These are phyloP conservation scores for Zygosaccharomyces rouxii DNA, from an alignment of 805 yeast genomes.

Conservation along the genomic window DNA sequence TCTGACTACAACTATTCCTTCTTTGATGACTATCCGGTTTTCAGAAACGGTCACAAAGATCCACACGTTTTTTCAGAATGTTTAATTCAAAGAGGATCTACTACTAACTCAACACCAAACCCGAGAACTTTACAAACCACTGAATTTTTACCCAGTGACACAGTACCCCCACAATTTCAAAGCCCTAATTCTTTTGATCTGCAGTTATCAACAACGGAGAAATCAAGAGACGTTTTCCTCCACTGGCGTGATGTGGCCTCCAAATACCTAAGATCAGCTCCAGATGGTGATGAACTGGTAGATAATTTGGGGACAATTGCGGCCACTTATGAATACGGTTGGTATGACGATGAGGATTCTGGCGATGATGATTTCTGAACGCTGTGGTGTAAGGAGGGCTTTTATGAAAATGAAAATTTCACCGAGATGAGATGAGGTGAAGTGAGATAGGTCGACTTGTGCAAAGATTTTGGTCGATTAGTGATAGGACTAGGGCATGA, in stretches of 20 bases:
- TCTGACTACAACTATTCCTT: constrained; percentile 20
- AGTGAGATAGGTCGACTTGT: background rate
- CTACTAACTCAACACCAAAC: background rate
- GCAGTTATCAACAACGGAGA: constrained; percentile 25
- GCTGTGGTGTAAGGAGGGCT: constrained; percentile 3
- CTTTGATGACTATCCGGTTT: constrained; percentile 16
- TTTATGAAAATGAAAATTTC: background rate
- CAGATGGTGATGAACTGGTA: constrained; percentile 49
- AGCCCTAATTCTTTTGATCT: constrained; percentile 15
- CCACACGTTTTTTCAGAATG: constrained; percentile 24
- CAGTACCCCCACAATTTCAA: constrained; percentile 22
- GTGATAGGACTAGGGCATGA: background rate
- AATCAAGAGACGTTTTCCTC: constrained; percentile 28
- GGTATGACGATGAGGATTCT: constrained; percentile 44
- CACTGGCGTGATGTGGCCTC: constrained; percentile 34
- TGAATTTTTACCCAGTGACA: constrained; percentile 27
- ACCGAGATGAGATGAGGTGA: constrained; percentile 2
- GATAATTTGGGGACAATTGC: constrained; percentile 45
- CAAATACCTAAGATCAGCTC: constrained; percentile 37
- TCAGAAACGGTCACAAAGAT: constrained; percentile 6
- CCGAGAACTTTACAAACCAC: constrained; percentile 17
- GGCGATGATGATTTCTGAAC: constrained; percentile 33
- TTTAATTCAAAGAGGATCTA: constrained; percentile 17
- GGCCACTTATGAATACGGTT: constrained; percentile 49
- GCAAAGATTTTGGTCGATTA: no score